These are phyloP conservation scores for Podospora pseudopauciseta DNA, from an alignment of 495 filamentous ascomycete species.

Conservation along the genomic window DNA sequence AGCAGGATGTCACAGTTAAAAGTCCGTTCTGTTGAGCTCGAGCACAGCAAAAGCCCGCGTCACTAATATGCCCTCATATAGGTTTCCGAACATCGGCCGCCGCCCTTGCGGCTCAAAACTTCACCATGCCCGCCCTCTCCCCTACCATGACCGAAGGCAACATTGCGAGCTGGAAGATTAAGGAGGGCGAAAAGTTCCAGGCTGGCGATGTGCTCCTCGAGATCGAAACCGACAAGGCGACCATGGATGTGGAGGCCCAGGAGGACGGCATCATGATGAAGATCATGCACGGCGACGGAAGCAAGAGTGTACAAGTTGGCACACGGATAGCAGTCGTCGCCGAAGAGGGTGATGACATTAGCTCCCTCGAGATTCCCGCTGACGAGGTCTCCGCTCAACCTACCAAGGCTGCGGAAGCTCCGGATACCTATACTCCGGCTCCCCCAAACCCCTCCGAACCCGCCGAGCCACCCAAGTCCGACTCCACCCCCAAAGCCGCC, in stretches of 20 bases:
- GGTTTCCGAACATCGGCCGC: constrained; percentile 60
- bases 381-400: constrained; percentile 44
- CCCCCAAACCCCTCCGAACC: constrained; percentile 26
- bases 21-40: constrained; percentile 41
- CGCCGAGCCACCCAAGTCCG: constrained; percentile 18
- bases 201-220: constrained; percentile 80
- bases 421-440: constrained; percentile 25
- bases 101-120: constrained; percentile 64
- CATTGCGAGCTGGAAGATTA: constrained; percentile 71
- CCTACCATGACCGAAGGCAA: constrained; percentile 87
- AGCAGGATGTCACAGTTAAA: constrained; percentile 48
- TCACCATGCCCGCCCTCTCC: constrained; percentile 82
- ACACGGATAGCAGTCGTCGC: constrained; percentile 71
- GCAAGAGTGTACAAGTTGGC: constrained; percentile 69
- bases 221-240: constrained; percentile 85
- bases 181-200: constrained; percentile 71
- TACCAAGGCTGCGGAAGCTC: constrained; percentile 21
- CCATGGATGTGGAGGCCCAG: constrained; percentile 87
- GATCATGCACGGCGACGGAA: constrained; percentile 66
- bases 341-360: constrained; percentile 70
- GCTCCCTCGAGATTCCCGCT: constrained; percentile 61
- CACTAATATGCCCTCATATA: constrained; percentile 38
- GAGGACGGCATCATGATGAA: constrained; percentile 77
- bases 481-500: constrained; percentile 35
- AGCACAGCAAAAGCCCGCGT: constrained; percentile 12